Conservation (phyloP, 306 rosid genomes). For the Glycine soja region DNA sequence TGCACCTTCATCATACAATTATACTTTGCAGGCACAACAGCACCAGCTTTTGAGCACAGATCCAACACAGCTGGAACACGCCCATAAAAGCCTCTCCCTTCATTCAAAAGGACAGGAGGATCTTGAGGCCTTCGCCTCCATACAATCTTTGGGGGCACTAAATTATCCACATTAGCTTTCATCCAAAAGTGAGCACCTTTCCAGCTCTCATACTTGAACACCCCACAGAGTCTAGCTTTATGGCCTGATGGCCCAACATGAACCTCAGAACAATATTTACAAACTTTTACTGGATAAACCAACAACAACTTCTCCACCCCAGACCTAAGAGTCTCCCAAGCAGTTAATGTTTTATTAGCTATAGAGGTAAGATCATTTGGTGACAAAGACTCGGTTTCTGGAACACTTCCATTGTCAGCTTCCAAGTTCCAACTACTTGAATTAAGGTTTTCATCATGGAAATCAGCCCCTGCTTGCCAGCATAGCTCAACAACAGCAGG, state of each 20-base stretch:
- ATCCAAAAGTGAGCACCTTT: constrained; percentile 84
- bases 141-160: constrained; percentile 78
- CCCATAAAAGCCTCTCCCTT: constrained; percentile 74
- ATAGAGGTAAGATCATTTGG: constrained; percentile 54
- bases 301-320: constrained; percentile 76
- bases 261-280: constrained; percentile 85
- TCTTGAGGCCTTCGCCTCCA: constrained; percentile 83
- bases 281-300: constrained; percentile 83
- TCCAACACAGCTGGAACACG: constrained; percentile 80
- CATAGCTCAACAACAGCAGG: constrained; percentile 90
- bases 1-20: constrained; percentile 74
- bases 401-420: constrained; percentile 37
- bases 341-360: constrained; percentile 68
- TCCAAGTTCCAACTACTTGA: constrained; percentile 54
- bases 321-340: constrained; percentile 80
- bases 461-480: constrained; percentile 85
- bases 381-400: constrained; percentile 53
- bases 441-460: constrained; percentile 45
- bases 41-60: constrained; percentile 78
- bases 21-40: constrained; percentile 66
- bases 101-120: constrained; percentile 77
- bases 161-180: constrained; percentile 75
- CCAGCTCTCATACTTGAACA: constrained; percentile 80
- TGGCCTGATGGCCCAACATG: constrained; percentile 95
- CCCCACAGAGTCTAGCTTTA: constrained; percentile 81